A percentile compares a stretch with the other conserved stretches of the same genome.
Evolutionary conservation across 1,284 basidiomycete species (phyloP).

Genomic region (Kwoniella shivajii): DNA sequence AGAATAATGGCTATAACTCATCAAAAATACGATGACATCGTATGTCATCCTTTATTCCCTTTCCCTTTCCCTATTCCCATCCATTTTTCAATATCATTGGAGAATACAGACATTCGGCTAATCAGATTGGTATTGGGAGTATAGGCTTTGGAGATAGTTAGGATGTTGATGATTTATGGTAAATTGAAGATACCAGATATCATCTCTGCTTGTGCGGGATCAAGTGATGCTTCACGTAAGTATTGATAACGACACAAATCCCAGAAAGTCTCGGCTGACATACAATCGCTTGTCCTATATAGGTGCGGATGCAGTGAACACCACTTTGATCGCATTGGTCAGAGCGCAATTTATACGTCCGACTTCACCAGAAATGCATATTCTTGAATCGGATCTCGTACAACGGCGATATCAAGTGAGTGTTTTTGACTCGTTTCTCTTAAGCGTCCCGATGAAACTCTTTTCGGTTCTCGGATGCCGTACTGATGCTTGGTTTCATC

Average conservation of each 20-base stretch:
- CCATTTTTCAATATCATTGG: not conserved
- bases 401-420: constrained; percentile 34
- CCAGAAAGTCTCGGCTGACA: no score
- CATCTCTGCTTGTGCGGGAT: constrained; percentile 18
- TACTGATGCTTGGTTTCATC: not conserved
- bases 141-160: constrained; percentile 73
- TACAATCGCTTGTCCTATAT: not conserved
- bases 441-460: constrained; percentile 49
- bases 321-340: constrained; percentile 28
- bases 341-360: constrained; percentile 35
- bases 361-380: constrained; percentile 33
- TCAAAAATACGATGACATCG: constrained; percentile 67
- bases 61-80: not conserved
- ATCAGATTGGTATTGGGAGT: not conserved
- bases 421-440: constrained; percentile 38
- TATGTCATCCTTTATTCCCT: constrained; percentile 58
- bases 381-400: constrained; percentile 36
- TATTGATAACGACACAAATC: constrained; percentile 1
- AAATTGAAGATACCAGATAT: constrained; percentile 68
- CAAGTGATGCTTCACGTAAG: constrained; percentile 25
- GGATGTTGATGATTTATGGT: constrained; percentile 77
- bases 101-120: no score
- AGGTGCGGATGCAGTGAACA: constrained; percentile 20
- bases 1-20: constrained; percentile 74
- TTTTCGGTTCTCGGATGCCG: no score